Evolutionary conservation across 139 green algal species (phyloP).

Genomic region (Coelastrella sp.): DNA sequence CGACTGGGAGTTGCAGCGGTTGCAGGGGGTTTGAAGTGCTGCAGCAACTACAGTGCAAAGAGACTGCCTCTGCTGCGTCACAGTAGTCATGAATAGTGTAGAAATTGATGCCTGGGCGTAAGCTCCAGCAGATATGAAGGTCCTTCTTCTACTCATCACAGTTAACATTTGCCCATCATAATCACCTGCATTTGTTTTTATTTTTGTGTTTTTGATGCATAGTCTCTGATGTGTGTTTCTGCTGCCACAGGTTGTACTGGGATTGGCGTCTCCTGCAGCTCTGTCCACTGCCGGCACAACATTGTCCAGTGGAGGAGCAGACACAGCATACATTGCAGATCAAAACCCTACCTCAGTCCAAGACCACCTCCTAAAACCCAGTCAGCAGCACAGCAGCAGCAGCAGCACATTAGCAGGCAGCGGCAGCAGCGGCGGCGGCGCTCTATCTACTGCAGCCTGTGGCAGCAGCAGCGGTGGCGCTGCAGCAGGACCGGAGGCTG

Average conservation of each 20-base stretch:
- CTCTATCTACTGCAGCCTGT: neutral
- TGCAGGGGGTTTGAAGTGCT: neutral
- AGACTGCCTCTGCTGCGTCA: too few species aligned
- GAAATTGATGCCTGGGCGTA: too few species aligned
- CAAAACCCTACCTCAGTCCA: neutral
- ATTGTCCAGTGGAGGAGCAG: neutral
- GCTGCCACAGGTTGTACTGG: constrained; percentile 22
- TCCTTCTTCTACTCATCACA: too few species aligned
- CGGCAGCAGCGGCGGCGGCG: neutral
- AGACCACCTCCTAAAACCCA: neutral
- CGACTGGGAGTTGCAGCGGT: neutral
- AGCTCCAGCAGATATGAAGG: too few species aligned
- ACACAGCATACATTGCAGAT: constrained; percentile 20
- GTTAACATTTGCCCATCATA: too few species aligned
- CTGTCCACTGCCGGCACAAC: neutral
- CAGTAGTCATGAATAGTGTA: too few species aligned
- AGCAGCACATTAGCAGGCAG: neutral
- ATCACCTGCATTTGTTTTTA: too few species aligned
- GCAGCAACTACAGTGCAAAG: too few species aligned
- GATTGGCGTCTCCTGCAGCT: neutral
- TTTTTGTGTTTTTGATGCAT: neutral
- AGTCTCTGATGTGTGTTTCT: neutral
- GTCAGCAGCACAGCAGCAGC: neutral
- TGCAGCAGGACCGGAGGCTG: constrained; percentile 1
- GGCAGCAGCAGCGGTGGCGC: constrained; percentile 11